phyloP scores from a whole-genome alignment of 78 protist genomes.

The Diacronema lutheri region DNA sequence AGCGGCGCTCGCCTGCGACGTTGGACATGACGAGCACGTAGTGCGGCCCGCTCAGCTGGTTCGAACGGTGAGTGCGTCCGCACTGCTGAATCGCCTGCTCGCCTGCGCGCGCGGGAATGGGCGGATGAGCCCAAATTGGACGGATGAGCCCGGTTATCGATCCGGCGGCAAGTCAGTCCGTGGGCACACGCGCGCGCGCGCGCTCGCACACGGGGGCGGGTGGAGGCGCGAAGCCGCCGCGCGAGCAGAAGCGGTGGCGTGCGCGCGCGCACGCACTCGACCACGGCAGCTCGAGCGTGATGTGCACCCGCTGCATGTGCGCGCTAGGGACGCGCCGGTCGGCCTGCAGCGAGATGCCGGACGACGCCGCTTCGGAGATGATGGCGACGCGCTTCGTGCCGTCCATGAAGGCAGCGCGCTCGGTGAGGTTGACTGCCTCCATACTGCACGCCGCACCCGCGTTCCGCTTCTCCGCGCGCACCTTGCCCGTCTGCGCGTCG shows the following conservation, averaged over 20 bases:
- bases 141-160: too few relatives aligned
- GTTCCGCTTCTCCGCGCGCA: neutral
- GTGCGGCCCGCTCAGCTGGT: conserved; percentile 10
- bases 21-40: neutral
- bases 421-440: neutral
- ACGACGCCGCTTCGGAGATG: conserved; percentile 27
- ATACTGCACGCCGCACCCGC: neutral
- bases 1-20: conserved; percentile 39
- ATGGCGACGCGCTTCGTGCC: conserved; percentile 17
- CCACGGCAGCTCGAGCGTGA: conserved; percentile 35
- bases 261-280: neutral
- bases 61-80: neutral
- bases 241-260: neutral
- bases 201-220: neutral
- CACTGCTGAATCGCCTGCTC: conserved; percentile 11
- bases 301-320: neutral
- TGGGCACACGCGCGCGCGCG: too few relatives aligned
- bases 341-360: conserved; percentile 29
- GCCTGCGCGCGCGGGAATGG: neutral
- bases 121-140: neutral
- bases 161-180: too few relatives aligned
- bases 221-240: neutral
- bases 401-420: neutral
- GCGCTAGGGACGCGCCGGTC: neutral
- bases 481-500: neutral